Conservation (phyloP, 768 basidiomycete species). For the Suillus subluteus region DNA sequence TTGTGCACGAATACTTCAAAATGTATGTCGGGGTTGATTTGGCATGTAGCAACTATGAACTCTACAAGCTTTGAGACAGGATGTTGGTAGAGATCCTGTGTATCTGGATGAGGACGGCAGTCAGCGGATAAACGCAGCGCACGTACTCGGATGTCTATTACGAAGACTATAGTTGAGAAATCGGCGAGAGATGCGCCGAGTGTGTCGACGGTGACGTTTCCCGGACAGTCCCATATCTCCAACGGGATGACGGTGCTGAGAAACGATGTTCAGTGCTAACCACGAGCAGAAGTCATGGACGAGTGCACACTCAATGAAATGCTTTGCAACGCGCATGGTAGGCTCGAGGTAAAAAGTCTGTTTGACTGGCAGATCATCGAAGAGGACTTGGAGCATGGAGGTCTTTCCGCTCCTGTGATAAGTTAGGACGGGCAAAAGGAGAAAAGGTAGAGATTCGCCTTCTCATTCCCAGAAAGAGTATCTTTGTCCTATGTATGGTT, state of each 20-base stretch:
- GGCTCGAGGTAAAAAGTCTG: slow-evolving; percentile 91
- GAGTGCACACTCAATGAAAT: slow-evolving; percentile 75
- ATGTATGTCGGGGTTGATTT: slow-evolving; percentile 73
- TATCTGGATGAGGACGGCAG: not conserved
- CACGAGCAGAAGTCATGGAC: not conserved
- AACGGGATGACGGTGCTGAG: slow-evolving; percentile 87
- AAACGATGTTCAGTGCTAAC: too few species aligned
- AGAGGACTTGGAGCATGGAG: slow-evolving; percentile 89
- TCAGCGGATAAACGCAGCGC: slow-evolving; percentile 15
- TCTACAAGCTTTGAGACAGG: slow-evolving; percentile 82
- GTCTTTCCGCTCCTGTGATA: slow-evolving; percentile 83
- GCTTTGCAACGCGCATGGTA: slow-evolving; percentile 76
- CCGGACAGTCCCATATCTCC: slow-evolving; percentile 96
- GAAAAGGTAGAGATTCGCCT: slow-evolving; percentile 45
- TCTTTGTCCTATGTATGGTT: slow-evolving; percentile 53
- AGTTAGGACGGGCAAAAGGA: slow-evolving; percentile 12
- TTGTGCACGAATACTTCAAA: slow-evolving; percentile 97
- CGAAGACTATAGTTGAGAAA: slow-evolving; percentile 87
- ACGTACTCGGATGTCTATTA: slow-evolving; percentile 91
- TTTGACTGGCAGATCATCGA: slow-evolving; percentile 80
- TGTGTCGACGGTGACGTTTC: slow-evolving; percentile 79
- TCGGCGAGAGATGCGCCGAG: slow-evolving; percentile 75
- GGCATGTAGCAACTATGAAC: slow-evolving; percentile 77
- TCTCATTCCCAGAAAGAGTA: slow-evolving; percentile 72
- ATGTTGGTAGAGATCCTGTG: slow-evolving; percentile 81